Evolutionary conservation across 169 alveolate genomes (phyloP).

Genomic region (Besnoitia besnoiti): DNA sequence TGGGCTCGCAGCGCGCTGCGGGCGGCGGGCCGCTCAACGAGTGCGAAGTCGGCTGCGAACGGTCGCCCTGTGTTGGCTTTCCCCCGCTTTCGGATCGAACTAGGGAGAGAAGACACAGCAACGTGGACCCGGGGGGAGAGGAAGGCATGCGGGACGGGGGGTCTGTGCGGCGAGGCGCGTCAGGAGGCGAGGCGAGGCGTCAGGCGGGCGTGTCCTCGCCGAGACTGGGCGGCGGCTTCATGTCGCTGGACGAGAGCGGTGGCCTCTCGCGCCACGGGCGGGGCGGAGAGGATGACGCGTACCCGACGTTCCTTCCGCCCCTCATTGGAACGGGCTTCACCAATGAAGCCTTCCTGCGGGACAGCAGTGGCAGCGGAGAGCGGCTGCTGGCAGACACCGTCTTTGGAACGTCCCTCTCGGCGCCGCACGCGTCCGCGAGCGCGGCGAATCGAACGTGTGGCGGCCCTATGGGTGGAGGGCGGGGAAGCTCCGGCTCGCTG

Average conservation of each 20-base stretch:
- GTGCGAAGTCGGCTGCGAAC: background rate
- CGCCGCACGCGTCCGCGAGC: background rate
- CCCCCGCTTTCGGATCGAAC: background rate
- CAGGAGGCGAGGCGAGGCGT: background rate
- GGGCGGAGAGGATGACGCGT: background rate
- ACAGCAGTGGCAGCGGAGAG: slow-evolving; percentile 32
- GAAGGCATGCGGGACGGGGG: background rate
- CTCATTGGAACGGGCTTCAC: slow-evolving; percentile 26
- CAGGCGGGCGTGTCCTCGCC: background rate
- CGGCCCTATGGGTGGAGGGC: background rate
- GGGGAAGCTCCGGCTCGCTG: background rate
- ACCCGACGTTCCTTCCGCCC: slow-evolving; percentile 25
- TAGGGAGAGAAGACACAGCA: background rate
- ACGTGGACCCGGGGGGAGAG: background rate
- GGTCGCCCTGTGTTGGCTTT: background rate
- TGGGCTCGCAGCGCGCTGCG: background rate
- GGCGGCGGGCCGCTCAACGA: background rate
- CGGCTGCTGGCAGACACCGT: background rate
- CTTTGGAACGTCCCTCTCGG: background rate
- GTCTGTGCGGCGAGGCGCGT: background rate
- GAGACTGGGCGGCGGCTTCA: background rate
- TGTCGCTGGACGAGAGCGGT: background rate
- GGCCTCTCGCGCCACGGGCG: background rate
- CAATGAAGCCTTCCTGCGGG: slow-evolving; percentile 29
- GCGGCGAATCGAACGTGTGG: background rate